Conservation (phyloP, 495 filamentous ascomycete genomes). For the Talaromyces trachyspermus region DNA sequence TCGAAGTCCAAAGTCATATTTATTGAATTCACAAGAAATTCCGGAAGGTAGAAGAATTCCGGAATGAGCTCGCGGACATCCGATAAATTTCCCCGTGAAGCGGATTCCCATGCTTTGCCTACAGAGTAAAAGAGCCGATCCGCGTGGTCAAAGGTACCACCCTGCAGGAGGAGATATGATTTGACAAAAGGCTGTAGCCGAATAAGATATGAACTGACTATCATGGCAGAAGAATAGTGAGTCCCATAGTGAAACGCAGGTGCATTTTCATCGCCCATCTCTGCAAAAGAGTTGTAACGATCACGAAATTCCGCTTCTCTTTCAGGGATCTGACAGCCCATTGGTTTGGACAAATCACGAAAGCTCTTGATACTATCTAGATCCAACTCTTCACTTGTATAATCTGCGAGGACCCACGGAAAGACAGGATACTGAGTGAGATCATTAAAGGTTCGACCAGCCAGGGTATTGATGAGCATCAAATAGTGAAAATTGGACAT, state of each 20-base stretch:
- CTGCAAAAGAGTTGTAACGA: constrained; percentile 78
- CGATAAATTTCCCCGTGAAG: constrained; percentile 81
- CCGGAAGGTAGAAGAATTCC: constrained; percentile 94
- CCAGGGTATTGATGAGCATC: constrained; percentile 97
- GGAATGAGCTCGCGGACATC: constrained; percentile 92
- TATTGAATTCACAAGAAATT: constrained; percentile 86
- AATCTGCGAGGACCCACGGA: constrained; percentile 93
- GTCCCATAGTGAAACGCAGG: constrained; percentile 96
- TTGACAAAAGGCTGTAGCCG: constrained; percentile 93
- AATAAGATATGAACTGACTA: constrained; percentile 92
- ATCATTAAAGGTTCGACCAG: constrained; percentile 95
- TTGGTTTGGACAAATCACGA: constrained; percentile 87
- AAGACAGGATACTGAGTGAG: constrained; percentile 97
- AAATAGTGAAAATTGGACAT: constrained; percentile 98
- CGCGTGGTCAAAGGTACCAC: constrained; percentile 92
- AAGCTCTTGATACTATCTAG: constrained; percentile 76
- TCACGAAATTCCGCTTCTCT: constrained; percentile 73
- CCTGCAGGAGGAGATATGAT: constrained; percentile 93
- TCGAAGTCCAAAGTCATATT: constrained; percentile 82
- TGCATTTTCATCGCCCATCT: constrained; percentile 73
- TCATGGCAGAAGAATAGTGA: constrained; percentile 98
- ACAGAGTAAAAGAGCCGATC: constrained; percentile 94
- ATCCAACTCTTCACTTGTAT: constrained; percentile 92
- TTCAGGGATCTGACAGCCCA: constrained; percentile 81
- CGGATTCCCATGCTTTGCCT: constrained; percentile 82